Evolutionary conservation across 495 filamentous ascomycete species (phyloP).

Genomic region (Neurospora sp.): DNA sequence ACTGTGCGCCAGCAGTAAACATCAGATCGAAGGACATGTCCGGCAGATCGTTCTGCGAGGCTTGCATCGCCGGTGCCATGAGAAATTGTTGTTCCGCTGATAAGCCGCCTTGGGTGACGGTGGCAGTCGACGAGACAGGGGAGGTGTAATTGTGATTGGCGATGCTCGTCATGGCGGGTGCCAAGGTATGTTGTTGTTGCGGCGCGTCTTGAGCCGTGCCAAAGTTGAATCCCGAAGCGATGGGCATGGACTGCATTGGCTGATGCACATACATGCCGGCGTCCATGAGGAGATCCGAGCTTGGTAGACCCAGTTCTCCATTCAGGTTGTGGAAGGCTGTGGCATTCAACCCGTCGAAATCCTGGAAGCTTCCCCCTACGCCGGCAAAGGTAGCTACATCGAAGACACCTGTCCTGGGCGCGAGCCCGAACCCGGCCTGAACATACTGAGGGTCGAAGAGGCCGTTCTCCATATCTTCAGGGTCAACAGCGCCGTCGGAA

Average conservation of each 20-base stretch:
- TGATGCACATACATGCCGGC: slow-evolving; percentile 12
- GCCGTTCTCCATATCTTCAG: slow-evolving; percentile 24
- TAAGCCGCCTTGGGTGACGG: slow-evolving; percentile 24
- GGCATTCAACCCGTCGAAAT: slow-evolving; percentile 7
- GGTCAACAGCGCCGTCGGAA: slow-evolving; percentile 16
- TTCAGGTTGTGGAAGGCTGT: slow-evolving; percentile 4
- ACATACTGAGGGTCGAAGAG: slow-evolving; percentile 6
- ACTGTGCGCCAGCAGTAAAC: slow-evolving; percentile 9
- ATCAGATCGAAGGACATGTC: slow-evolving; percentile 24
- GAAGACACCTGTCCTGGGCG: slow-evolving; percentile 10
- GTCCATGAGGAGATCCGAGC: slow-evolving; percentile 14
- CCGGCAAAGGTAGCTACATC: slow-evolving; percentile 21
- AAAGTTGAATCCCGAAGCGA: slow-evolving; percentile 31
- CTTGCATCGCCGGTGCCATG: slow-evolving; percentile 2
- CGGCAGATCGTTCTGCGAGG: slow-evolving; percentile 7
- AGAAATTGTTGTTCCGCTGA: slow-evolving; percentile 14
- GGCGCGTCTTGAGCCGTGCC: neutral
- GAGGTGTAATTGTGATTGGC: slow-evolving; percentile 26
- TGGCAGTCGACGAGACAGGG: slow-evolving; percentile 29
- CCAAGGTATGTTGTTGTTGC: slow-evolving; percentile 9
- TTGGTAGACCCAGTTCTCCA: slow-evolving; percentile 9
- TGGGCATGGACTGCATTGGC: slow-evolving; percentile 22
- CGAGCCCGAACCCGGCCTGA: slow-evolving; percentile 5
- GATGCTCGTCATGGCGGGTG: slow-evolving; percentile 18
- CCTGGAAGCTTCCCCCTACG: slow-evolving; percentile 21